Base-by-base conservation (phyloP, 306 rosid species). In the Malus asiatica region DNA sequence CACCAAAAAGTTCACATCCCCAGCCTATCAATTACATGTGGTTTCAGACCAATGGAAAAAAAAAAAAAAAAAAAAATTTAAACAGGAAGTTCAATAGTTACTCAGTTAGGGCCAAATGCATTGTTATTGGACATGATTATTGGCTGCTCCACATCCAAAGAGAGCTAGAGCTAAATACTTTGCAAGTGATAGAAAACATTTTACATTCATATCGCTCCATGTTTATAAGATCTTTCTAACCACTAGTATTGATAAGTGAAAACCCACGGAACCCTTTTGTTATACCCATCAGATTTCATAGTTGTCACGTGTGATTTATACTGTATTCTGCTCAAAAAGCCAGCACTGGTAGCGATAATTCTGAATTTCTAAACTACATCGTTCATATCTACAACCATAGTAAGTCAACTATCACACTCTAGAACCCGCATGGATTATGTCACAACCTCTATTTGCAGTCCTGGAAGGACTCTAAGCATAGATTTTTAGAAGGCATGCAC, bases 11-110 rank as follows among this genome's bases (percentile, higher is more conserved):
- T 88, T 90, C 72, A 87, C 84, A 62, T 89, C 85, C 27, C 84
- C 97, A 76, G 87, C 99, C 98, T 95, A 83, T 79, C 71, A 86
- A 60, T 68, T 48, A 83, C 69, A 79, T 66, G 84, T 79, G 65
- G 77, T 81, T 75, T 75, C 70, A 70, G 33, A 79, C 25, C 73
- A 55, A 51, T 4, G 18, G 60, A 23, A 65, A 0, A 30, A 30
- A 30, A 30, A 30, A 30, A 30, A 30, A 30, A 3, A 73, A 2
- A 19, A 63, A 74, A 32, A 45, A 1, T 30, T 29, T 32, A 63
- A 29, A 12, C 22, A 74, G 30, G 35, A 60, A 11, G 32, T 42
- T 73, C 20, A 10, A 25, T 11, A 60, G 44, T 40, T 72, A 51
- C 38, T 35, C 55, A 38, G 7, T 4, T 14, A 72, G 38, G 53